Evolutionary conservation across 257 asterid species (phyloP), one percentile per base, ranked within the genome.

Genomic region (Solanum medicagineum): DNA sequence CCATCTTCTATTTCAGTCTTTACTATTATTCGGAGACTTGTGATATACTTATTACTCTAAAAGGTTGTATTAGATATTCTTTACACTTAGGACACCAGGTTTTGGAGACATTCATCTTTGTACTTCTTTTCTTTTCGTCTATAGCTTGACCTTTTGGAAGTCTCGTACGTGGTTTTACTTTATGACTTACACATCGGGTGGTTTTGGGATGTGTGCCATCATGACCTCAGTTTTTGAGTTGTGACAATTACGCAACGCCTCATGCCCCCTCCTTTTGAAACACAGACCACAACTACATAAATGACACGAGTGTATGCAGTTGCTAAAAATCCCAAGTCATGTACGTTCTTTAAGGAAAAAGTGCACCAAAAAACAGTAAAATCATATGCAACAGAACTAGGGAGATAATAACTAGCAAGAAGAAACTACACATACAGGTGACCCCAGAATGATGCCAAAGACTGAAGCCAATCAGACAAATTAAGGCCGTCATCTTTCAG

Each of bases 391-490:
- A 84, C 69, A 84, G 17, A 79, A 84, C 56, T 85, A 85, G 83
- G 74, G 42, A 87, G n/a, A 88, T 79, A 11, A 79, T 59, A 79
- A 63, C 60, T 73, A 88, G 62, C 81, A 71, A 51, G 49, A 59
- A 26, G 40, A 90, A 89, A 87, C 63, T 90, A 87, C 62, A 77
- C 99, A 87, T 95, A 97, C 99, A 97, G 89, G 93, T 97, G 99
- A 89, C 99, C 99, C 99, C 99, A 97, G 88, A 97, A 97, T 84
- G 98, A 95, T 87, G 99, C 99, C 89, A 97, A 93, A 81, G 99
- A 97, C 66, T 97, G 99, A 87, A 97, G 99, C 99, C 99, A 97
- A 81, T 97, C 99, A 1, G 98, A 97, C 90, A 97, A 88, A 90
- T 97, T 97, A 89, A 97, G 98, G 49, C 99, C 99, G 86, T 97